Evolutionary conservation across 1,139 yeast genomes (phyloP), one percentile per base, ranked within the genome.

Genomic region (Blastobotrys petasosporus): DNA sequence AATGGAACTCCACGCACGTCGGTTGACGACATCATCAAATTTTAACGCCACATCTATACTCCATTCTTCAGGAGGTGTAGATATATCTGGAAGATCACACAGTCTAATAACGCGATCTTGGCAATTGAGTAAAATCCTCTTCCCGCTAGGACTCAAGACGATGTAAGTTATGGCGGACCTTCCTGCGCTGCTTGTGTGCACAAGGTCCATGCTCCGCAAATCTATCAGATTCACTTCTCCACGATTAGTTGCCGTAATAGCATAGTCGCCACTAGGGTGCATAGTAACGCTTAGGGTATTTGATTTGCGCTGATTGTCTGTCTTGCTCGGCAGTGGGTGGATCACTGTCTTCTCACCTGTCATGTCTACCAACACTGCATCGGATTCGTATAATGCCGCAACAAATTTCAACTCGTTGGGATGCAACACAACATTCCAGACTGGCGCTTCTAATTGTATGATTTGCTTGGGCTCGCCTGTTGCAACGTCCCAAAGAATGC

Each of bases 1-100:
- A 1, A 86, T 81, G 1, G 88, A 73, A 62, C 88, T 88, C 97
- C 97, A 90, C 61, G 87, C 95, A 41, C 87, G 69, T 51, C 85
- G 69, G 64, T 88, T 90, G 38, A 90, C 95, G 45, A 86, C 88
- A 63, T 90, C 97, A 62, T 88, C 96, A 61, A 87, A 90, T 60
- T 79, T 82, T 63, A 85, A 94, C 54, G 82, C 90, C 3, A 82
- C 69, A 46, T 82, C 87, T 11, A 20, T 13, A 34, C 74, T 80
- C 76, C 82, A 77, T 9, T 64, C 65, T 0, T 60, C 63, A 1
- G 49, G 47, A 1, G 50, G 49, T 4, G 46, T 42, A 20, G 49
- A 42, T 8, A 75, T 56, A 55, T 79, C 79, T 23, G 84, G 80
- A 50, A 82, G 61, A 47, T 70, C 68, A 40, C 78, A 68, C 57